Conservation (phyloP, 352 stramenopile genomes). For the Phytopythium cucurbitacearum region DNA sequence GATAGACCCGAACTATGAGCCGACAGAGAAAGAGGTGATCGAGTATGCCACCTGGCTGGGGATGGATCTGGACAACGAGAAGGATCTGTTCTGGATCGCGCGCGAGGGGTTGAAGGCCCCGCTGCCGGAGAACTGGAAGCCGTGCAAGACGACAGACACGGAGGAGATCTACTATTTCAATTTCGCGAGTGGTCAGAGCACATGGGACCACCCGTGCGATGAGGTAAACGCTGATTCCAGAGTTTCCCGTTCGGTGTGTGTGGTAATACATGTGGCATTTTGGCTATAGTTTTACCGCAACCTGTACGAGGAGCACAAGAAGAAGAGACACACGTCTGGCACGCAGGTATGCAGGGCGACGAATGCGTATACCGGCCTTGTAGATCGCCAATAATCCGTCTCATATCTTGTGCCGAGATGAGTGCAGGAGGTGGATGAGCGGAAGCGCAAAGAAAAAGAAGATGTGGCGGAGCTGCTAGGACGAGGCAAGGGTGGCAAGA, state of each 20-base stretch:
- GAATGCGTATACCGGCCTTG: too few relatives aligned
- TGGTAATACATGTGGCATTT: constrained; percentile 1
- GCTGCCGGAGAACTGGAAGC: constrained; percentile 94
- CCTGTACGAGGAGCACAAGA: constrained; percentile 92
- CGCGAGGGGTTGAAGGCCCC: constrained; percentile 92
- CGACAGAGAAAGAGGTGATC: constrained; percentile 86
- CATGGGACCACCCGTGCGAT: constrained; percentile 94
- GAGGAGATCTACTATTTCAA: constrained; percentile 98
- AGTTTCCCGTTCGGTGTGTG: neutral
- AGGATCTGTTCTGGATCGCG: constrained; percentile 93
- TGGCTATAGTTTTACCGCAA: constrained; percentile 84
- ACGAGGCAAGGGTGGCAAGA: constrained; percentile 40
- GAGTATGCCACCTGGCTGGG: constrained; percentile 96
- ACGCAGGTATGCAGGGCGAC: constrained; percentile 17
- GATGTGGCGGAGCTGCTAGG: constrained; percentile 79
- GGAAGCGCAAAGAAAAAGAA: constrained; percentile 79
- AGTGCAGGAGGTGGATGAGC: constrained; percentile 55
- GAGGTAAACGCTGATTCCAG: constrained; percentile 33
- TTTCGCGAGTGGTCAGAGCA: constrained; percentile 89
- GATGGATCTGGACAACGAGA: constrained; percentile 91
- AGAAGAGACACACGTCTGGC: constrained; percentile 41
- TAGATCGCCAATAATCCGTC: too few relatives aligned
- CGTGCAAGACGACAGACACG: constrained; percentile 93
- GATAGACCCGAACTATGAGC: constrained; percentile 95
- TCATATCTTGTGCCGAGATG: neutral